A percentile compares a stretch with the other conserved stretches of the same genome.
These are phyloP conservation scores for Cladophialophora yegresii DNA, from an alignment of 2,329 filamentous ascomycete species.

Conservation along the genomic window DNA sequence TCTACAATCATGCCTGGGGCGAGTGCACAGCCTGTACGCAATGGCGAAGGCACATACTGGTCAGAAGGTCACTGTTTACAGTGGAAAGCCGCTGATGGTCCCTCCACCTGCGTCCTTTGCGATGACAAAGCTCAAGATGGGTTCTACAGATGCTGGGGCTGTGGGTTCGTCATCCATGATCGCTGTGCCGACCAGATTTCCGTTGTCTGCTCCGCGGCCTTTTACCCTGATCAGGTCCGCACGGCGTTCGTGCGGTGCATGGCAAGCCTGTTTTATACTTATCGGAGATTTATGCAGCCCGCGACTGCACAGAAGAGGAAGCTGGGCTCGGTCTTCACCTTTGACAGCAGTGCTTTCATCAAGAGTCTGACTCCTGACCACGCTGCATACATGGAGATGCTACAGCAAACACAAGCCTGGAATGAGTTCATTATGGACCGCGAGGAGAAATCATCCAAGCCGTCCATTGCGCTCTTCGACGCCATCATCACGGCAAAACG, in stretches of 20 bases:
- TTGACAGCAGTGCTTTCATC: conserved; percentile 68
- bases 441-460: conserved; percentile 54
- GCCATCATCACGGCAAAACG: conserved; percentile 66
- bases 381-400: conserved; percentile 62
- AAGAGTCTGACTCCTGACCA: conserved; percentile 66
- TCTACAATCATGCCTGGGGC: conserved; percentile 54
- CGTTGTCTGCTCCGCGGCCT: conserved; percentile 67
- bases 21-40: conserved; percentile 42
- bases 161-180: conserved; percentile 57
- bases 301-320: conserved; percentile 64
- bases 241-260: conserved; percentile 70
- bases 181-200: conserved; percentile 62
- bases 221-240: conserved; percentile 66
- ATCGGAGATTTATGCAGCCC: conserved; percentile 63
- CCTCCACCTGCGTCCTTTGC: conserved; percentile 51
- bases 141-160: conserved; percentile 53
- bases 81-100: conserved; percentile 48
- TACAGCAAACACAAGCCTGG: conserved; percentile 67
- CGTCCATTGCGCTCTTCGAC: conserved; percentile 61
- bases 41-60: conserved; percentile 48
- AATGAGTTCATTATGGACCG: conserved; percentile 67
- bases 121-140: conserved; percentile 62
- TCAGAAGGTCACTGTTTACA: conserved; percentile 54
- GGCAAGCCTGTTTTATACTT: conserved; percentile 68
- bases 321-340: conserved; percentile 54